Evolutionary conservation across 2,329 filamentous ascomycete species (phyloP), one percentile per base, ranked within the genome.

Genomic region (Xylogone sp.): DNA sequence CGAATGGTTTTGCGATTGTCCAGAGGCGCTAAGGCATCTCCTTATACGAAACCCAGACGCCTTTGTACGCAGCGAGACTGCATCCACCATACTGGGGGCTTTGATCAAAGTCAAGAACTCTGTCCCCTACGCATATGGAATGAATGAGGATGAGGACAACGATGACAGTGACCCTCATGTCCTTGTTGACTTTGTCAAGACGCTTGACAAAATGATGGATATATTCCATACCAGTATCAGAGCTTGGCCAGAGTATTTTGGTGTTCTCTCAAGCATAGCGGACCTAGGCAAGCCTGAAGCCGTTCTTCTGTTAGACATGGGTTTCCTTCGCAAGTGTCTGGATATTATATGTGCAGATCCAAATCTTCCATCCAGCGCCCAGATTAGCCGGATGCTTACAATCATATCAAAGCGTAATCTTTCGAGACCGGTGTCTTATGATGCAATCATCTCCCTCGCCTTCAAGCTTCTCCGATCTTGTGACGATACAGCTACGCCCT

Each of bases 181-280:
- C 4, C 53, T 61, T 12, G 48, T 62, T 13, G 60, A 56, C 6
- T 44, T 64, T 22, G 49, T 83, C 42, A 59, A 62, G 18, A 69
- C 82, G 20, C 73, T 90, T 46, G 70, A 74, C 24, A 66, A 74
- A 20, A 66, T 89, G 3, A 90, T 83, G 80, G 70, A 77, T 2
- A 72, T 69, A n/a, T 82, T 90, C 51, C 82, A 88, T 53, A 68
- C 72, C 2, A 73, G 78, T 44, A 71, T 82, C 22, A 80, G 84
- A 51, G 79, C 87, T 2, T 94, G 89, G 89, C 81, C 84, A 42
- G 88, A 93, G 61, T 86, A 86, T 52, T 93, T 93, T 63, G 78
- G 79, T 12, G 76, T 87, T n/a, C 73, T 92, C 55, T 64, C 79
- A n/a, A 72, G 72, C n/a, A 86, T 92, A 62, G 82, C 83, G 13